A percentile compares a stretch with the other conserved stretches of the same genome.
These are phyloP conservation scores for Naganishia randhawae DNA, from an alignment of 768 basidiomycete species.

Conservation along the genomic window DNA sequence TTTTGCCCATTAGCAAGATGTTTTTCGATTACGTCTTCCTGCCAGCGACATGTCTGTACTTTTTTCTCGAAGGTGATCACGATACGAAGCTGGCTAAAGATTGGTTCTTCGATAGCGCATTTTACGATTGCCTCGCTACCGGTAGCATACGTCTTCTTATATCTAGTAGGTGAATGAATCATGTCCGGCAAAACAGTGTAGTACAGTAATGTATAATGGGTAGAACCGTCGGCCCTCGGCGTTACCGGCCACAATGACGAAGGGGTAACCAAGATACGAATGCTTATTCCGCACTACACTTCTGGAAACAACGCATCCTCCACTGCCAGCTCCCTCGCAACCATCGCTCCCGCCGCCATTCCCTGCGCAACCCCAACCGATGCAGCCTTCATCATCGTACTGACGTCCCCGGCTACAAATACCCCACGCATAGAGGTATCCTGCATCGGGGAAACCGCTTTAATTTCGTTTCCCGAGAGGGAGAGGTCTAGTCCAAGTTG, in stretches of 20 bases:
- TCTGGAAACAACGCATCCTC: conserved; percentile 23
- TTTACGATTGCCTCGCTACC: conserved; percentile 78
- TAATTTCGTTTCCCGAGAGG: conserved; percentile 12
- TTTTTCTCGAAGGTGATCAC: conserved; percentile 81
- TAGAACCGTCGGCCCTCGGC: no score
- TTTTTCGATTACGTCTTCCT: conserved; percentile 15
- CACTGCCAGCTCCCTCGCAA: neutral
- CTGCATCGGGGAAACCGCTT: neutral
- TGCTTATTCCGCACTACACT: no score
- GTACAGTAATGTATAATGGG: no score
- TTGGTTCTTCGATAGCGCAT: conserved; percentile 81
- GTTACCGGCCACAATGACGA: no score
- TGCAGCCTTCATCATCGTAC: conserved; percentile 7
- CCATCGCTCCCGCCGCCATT: neutral
- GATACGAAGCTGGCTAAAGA: conserved; percentile 78
- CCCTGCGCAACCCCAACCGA: conserved; percentile 1
- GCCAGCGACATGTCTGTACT: conserved; percentile 73
- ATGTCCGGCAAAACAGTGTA: conserved; percentile 52
- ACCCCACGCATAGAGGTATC: conserved; percentile 13
- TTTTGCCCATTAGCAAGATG: conserved; percentile 2
- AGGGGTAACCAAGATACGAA: no score
- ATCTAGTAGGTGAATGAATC: conserved; percentile 67
- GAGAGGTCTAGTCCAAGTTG: neutral
- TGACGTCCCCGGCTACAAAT: conserved; percentile 10
- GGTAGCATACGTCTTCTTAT: conserved; percentile 70